Percentiles rank a stretch among this genome's conserved stretches.
Conservation (phyloP, 2,329 filamentous ascomycete species). For the Fusarium virguliforme region DNA sequence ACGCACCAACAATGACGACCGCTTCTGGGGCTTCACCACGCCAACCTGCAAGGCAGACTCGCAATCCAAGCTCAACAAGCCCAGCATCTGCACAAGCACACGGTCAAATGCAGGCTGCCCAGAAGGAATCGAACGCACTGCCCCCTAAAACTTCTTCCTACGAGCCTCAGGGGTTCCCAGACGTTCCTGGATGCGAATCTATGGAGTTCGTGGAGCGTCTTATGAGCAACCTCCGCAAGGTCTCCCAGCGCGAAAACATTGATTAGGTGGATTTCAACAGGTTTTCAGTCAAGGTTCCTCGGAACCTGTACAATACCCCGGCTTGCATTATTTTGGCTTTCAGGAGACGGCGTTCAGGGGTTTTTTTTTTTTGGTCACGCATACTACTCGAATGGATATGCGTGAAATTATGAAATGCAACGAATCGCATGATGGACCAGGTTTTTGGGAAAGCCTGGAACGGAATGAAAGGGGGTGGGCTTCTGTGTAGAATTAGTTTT, state of each 20-base stretch:
- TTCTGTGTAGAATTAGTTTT: conserved; percentile 33
- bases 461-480: conserved; percentile 22
- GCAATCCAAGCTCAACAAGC: conserved; percentile 6
- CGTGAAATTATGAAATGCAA: conserved; percentile 19
- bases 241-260: conserved; percentile 48
- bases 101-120: neutral
- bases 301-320: conserved; percentile 25
- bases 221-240: conserved; percentile 66
- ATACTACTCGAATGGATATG: conserved; percentile 15
- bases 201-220: conserved; percentile 68
- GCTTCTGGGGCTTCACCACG: neutral
- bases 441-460: conserved; percentile 16
- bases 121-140: neutral
- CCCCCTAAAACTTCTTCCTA: conserved; percentile 3
- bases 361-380: conserved; percentile 13
- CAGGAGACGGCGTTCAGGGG: conserved; percentile 39
- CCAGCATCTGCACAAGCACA: neutral
- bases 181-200: conserved; percentile 62
- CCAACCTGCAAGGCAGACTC: conserved; percentile 7
- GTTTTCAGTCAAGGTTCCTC: neutral
- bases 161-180: conserved; percentile 57
- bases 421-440: conserved; percentile 16
- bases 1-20: neutral
- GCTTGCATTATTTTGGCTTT: conserved; percentile 21
- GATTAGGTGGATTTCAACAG: conserved; percentile 17